Conservation (phyloP, 768 basidiomycete species). For the Tricholoma sp. region DNA sequence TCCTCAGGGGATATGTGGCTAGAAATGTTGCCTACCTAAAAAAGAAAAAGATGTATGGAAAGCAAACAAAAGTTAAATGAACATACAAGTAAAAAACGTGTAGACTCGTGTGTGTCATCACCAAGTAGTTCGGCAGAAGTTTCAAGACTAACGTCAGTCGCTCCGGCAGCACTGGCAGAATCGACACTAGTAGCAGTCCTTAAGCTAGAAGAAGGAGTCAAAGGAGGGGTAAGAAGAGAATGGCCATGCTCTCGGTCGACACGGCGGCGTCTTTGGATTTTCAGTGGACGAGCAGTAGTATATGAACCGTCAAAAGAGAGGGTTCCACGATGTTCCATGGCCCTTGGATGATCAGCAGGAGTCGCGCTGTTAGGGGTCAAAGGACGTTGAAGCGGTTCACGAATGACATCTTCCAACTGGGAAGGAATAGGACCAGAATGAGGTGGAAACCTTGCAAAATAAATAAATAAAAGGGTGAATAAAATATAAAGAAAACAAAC, state of each 20-base stretch:
- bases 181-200: conserved; percentile 32
- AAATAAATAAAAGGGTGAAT: not conserved
- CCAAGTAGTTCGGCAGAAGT: conserved; percentile 17
- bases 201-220: conserved; percentile 62
- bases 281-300: conserved; percentile 12
- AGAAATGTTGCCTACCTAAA: conserved; percentile 34
- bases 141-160: conserved; percentile 8
- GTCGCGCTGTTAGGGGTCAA: conserved; percentile 22
- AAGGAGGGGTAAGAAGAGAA: conserved; percentile 57
- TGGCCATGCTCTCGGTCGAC: conserved; percentile 30
- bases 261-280: conserved; percentile 28
- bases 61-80: not conserved
- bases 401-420: conserved; percentile 23
- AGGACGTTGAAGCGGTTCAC: conserved; percentile 24
- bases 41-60: not conserved
- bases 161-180: conserved; percentile 14
- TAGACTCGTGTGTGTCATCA: conserved; percentile 25
- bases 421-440: conserved; percentile 39
- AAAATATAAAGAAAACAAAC: conserved; percentile 26
- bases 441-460: conserved; percentile 37
- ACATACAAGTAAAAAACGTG: conserved; percentile 34
- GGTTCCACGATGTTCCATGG: conserved; percentile 10
- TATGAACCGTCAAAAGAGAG: conserved; percentile 16
- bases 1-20: conserved; percentile 19
- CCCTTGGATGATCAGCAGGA: not conserved